Evolutionary conservation across 305 asterid genomes (phyloP).

Genomic region (Solanum aculeatissimum): DNA sequence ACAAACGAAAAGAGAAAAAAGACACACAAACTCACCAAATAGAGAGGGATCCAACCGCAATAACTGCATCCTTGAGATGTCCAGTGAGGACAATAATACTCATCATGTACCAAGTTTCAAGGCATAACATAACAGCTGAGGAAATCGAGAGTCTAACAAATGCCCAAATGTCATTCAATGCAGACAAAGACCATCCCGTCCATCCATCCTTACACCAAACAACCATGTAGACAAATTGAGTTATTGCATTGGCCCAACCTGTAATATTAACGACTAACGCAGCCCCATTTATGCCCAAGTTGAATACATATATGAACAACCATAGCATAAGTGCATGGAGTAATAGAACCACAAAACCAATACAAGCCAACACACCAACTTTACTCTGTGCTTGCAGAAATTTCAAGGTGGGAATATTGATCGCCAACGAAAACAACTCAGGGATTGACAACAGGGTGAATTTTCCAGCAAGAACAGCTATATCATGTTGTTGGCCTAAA

Average conservation of each 20-base stretch:
- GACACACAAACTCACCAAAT: conserved; percentile 20
- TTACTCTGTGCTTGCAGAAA: not conserved
- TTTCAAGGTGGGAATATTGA: conserved; percentile 15
- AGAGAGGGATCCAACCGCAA: conserved; percentile 11
- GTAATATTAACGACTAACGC: conserved; percentile 38
- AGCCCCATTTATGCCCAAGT: conserved; percentile 45
- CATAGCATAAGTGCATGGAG: conserved; percentile 33
- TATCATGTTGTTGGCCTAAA: not conserved
- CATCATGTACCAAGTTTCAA: conserved; percentile 66
- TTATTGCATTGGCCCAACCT: conserved; percentile 27
- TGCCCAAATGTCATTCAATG: conserved; percentile 51
- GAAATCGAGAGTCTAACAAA: conserved; percentile 60
- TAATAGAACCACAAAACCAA: conserved; percentile 19
- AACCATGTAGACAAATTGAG: conserved; percentile 42
- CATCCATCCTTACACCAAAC: conserved; percentile 19
- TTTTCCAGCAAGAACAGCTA: not conserved
- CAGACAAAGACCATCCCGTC: conserved; percentile 44
- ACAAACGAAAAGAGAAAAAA: not conserved
- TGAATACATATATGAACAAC: conserved; percentile 37
- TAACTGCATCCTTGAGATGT: conserved; percentile 49
- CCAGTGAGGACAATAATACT: conserved; percentile 56
- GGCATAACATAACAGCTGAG: conserved; percentile 18
- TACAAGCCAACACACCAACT: not conserved
- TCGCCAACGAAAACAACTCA: conserved; percentile 14
- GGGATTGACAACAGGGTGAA: conserved; percentile 6